Conservation (phyloP, 345 rosid genomes). For the sweet orange (Citrus sinensis) region DNA sequence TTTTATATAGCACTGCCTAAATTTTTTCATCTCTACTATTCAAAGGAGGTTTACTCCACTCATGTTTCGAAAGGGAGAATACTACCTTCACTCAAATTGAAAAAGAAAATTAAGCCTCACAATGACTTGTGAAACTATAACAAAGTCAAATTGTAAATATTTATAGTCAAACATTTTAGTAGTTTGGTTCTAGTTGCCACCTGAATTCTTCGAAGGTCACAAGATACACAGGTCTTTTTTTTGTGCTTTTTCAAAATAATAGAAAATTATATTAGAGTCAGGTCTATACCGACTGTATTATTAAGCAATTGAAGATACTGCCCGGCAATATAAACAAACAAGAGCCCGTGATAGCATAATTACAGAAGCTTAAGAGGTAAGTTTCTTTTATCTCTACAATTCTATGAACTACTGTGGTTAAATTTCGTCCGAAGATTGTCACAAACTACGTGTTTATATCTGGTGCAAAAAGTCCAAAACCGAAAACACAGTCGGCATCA, state of each 20-base stretch:
- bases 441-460: background rate
- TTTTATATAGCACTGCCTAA: too few species aligned
- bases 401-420: background rate
- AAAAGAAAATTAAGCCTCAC: too few species aligned
- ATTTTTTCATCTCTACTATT: too few species aligned
- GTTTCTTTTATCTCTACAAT: background rate
- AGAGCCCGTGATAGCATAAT: background rate
- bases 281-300: background rate
- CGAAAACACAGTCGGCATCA: too few species aligned
- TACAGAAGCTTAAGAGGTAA: background rate
- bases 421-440: background rate
- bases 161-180: too few species aligned
- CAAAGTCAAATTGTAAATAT: too few species aligned
- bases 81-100: too few species aligned
- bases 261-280: background rate
- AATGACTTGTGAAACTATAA: too few species aligned
- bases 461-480: background rate
- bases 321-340: background rate
- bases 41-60: accelerated
- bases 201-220: background rate
- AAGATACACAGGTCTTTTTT: too few species aligned
- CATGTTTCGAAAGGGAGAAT: too few species aligned
- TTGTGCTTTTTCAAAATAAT: background rate
- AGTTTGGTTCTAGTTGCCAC: background rate
- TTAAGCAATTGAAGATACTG: background rate